Evolutionary conservation across 1,139 yeast genomes (phyloP).

Genomic region (Blastobotrys apis): DNA sequence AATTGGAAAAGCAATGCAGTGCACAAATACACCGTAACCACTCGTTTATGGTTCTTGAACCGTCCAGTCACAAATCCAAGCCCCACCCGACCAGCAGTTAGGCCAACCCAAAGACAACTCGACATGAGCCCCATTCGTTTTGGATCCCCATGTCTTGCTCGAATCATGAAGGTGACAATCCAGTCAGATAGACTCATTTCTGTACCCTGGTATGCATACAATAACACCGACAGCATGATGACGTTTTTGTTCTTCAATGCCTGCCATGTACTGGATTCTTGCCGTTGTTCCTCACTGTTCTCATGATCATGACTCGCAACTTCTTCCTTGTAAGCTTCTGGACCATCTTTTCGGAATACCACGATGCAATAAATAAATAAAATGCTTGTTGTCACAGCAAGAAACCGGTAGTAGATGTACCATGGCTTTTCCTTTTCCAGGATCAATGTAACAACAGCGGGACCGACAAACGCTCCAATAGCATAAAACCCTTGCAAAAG

Average conservation of each 20-base stretch:
- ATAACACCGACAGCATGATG: conserved; percentile 53
- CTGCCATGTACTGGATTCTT: conserved; percentile 12
- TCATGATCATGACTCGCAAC: conserved; percentile 3
- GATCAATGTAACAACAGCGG: conserved; percentile 51
- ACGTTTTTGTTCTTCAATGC: conserved; percentile 27
- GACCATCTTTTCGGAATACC: conserved; percentile 19
- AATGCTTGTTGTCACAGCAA: conserved; percentile 29
- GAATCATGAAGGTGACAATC: conserved; percentile 59
- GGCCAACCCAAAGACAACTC: conserved; percentile 70
- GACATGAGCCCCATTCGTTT: conserved; percentile 54
- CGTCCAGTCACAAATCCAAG: conserved; percentile 37
- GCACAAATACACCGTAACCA: conserved; percentile 22
- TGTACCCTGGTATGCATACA: conserved; percentile 60
- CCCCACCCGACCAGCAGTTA: conserved; percentile 54
- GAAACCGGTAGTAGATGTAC: conserved; percentile 49
- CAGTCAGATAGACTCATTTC: conserved; percentile 71
- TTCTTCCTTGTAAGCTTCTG: conserved; percentile 15
- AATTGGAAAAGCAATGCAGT: conserved; percentile 24
- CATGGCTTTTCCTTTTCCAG: conserved; percentile 45
- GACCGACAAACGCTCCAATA: conserved; percentile 56
- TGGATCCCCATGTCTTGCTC: conserved; percentile 48
- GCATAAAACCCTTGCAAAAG: conserved; percentile 57
- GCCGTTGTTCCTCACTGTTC: conserved; percentile 7
- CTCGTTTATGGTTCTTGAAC: conserved; percentile 26
- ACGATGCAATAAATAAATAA: conserved; percentile 8